Evolutionary conservation across 768 basidiomycete species (phyloP).

Genomic region (Baorangia bicolor): DNA sequence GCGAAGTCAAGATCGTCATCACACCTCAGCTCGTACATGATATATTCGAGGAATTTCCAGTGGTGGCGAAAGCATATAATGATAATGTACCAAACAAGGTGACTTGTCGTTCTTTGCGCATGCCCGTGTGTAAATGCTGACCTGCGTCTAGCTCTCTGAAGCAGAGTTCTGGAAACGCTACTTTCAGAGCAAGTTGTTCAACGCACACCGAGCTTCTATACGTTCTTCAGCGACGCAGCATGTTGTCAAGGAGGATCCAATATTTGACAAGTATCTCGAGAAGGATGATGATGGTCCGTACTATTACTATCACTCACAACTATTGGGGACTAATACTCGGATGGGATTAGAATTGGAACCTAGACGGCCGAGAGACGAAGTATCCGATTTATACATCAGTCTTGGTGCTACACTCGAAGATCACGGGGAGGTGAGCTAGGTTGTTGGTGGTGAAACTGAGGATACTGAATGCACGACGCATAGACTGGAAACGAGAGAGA

Average conservation of each 20-base stretch:
- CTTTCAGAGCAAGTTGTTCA: slow-evolving; percentile 94
- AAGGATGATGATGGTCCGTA: slow-evolving; percentile 87
- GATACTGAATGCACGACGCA: not conserved
- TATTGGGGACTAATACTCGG: not conserved
- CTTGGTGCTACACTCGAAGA: slow-evolving; percentile 89
- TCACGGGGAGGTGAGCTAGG: slow-evolving; percentile 69
- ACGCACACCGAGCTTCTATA: slow-evolving; percentile 91
- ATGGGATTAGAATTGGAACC: slow-evolving; percentile 68
- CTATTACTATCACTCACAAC: not conserved
- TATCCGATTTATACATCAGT: slow-evolving; percentile 77
- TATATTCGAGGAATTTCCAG: slow-evolving; percentile 97
- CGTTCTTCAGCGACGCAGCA: slow-evolving; percentile 82
- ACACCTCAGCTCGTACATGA: slow-evolving; percentile 92
- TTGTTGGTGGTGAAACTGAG: not conserved
- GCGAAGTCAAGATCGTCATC: slow-evolving; percentile 86
- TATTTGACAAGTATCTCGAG: slow-evolving; percentile 96
- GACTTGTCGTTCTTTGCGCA: slow-evolving; percentile 2
- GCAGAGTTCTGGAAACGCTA: slow-evolving; percentile 96
- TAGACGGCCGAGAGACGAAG: slow-evolving; percentile 59
- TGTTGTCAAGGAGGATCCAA: slow-evolving; percentile 85
- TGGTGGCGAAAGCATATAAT: slow-evolving; percentile 87
- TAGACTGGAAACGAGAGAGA: slow-evolving; percentile 91
- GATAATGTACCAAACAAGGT: slow-evolving; percentile 92
- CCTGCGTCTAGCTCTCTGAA: slow-evolving; percentile 66
- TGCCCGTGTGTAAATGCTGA: not conserved